Base-by-base conservation (phyloP, 2,329 filamentous ascomycete species). In the Daldinia sp. region DNA sequence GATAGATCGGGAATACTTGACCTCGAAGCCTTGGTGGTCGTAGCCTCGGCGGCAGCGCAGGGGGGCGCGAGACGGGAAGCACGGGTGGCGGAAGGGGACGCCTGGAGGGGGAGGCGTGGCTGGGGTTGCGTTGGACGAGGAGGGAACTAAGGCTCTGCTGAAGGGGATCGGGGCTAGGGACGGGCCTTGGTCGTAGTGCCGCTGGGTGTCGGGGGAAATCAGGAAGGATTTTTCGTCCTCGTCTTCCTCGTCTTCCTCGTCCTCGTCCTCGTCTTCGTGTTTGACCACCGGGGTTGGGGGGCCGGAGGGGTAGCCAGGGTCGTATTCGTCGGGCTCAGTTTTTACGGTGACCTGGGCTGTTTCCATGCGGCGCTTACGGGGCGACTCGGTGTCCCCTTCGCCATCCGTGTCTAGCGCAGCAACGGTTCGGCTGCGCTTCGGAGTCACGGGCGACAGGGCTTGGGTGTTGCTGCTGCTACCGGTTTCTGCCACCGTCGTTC, bases 181-280 rank as follows among this genome's bases (percentile, higher is more conserved):
- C 41, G 1, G 35, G 53, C 15, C 35, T 39, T 21, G 53, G 19
- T 3, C 34, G 17, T 39, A 39, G 35, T 39, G 43, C 3, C 23
- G 58, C 19, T 47, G 43, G 53, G 57, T 57, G 34, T 62, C 62
- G 29, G 62, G 61, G 10, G 64, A 64, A 5, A 58, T 39, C 34
- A 23, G 3, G 21, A 23, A 21, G 19, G 9, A 11, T n/a, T 43
- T 7, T 10, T 48, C n/a, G 7, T 54, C 57, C 25, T 64, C 23
- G 15, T 25, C 51, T 45, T 67, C 62, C 15, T 61, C 55, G 25
- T 51, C 58, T 2, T 15, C 21, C 15, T 2, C 15, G 27, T 57
- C 21, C 15, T 2, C 15, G 27, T 57, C 51, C 3, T 29, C 15
- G 13, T 49, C 53, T 8, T 54, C 48, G 30, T 15, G 11, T 17